Evolutionary conservation across 768 basidiomycete species (phyloP).

Genomic region (Sporobolomyces pararoseus): DNA sequence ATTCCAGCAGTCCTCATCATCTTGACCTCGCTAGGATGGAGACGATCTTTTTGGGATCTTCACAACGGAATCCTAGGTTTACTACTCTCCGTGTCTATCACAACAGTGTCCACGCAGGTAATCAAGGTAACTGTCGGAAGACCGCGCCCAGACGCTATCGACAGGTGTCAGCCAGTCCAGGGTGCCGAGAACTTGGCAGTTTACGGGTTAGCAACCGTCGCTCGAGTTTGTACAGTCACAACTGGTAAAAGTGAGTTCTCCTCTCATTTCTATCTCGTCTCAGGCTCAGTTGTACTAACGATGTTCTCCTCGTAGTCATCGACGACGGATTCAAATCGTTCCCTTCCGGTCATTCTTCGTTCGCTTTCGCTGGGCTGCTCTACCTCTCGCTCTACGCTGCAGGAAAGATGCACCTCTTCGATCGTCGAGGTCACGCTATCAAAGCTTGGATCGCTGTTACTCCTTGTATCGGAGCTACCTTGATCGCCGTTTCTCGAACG

Average conservation of each 20-base stretch:
- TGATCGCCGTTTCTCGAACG: slow-evolving; percentile 66
- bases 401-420: slow-evolving; percentile 88
- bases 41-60: slow-evolving; percentile 83
- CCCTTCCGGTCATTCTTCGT: slow-evolving; percentile 50
- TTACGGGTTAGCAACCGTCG: slow-evolving; percentile 66
- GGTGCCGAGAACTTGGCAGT: slow-evolving; percentile 63
- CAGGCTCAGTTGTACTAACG: background rate
- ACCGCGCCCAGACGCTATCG: slow-evolving; percentile 63
- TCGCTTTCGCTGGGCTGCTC: slow-evolving; percentile 83
- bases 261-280: background rate
- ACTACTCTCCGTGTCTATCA: slow-evolving; percentile 68
- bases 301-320: slow-evolving; percentile 5
- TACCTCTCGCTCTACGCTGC: slow-evolving; percentile 83
- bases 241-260: background rate
- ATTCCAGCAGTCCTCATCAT: slow-evolving; percentile 69
- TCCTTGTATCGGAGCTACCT: slow-evolving; percentile 68
- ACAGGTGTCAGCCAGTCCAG: slow-evolving; percentile 39
- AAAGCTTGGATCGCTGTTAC: slow-evolving; percentile 80
- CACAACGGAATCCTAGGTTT: slow-evolving; percentile 66
- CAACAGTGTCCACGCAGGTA: slow-evolving; percentile 68
- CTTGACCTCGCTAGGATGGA: slow-evolving; percentile 64
- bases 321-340: slow-evolving; percentile 38
- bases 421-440: slow-evolving; percentile 55
- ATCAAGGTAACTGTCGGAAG: slow-evolving; percentile 64
- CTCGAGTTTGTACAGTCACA: slow-evolving; percentile 67